Evolutionary conservation across 352 stramenopile species (phyloP).

Genomic region (Phytophthora vignae): DNA sequence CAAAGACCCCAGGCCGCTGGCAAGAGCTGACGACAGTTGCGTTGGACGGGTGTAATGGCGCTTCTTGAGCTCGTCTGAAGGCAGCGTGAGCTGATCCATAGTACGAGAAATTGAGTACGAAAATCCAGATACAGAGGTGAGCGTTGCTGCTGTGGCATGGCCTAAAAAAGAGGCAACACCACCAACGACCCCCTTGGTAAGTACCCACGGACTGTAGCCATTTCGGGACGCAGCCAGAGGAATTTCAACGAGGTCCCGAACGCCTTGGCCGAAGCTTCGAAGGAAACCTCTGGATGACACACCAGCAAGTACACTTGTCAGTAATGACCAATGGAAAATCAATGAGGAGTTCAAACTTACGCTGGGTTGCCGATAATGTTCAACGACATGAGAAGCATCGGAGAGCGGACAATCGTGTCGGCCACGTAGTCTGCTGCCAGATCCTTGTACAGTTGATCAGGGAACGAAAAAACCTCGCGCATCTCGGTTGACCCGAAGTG

Average conservation of each 20-base stretch:
- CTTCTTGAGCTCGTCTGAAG: conserved; percentile 63
- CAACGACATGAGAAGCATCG: conserved; percentile 84
- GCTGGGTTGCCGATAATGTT: conserved; percentile 88
- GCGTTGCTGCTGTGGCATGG: conserved; percentile 69
- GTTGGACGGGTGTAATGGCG: conserved; percentile 75
- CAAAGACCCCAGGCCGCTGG: conserved; percentile 70
- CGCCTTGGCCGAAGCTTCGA: conserved; percentile 67
- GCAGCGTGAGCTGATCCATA: conserved; percentile 82
- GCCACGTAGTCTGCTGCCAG: conserved; percentile 85
- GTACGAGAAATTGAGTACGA: conserved; percentile 85
- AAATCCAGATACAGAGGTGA: conserved; percentile 82
- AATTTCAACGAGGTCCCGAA: conserved; percentile 85
- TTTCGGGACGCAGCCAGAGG: conserved; percentile 69
- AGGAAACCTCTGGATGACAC: conserved; percentile 69
- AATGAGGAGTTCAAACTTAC: conserved; percentile 49
- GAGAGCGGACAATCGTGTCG: conserved; percentile 80
- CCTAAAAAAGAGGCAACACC: conserved; percentile 79
- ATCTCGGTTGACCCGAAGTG: conserved; percentile 63
- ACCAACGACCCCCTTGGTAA: conserved; percentile 76
- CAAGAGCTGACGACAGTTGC: conserved; percentile 67
- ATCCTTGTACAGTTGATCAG: conserved; percentile 84
- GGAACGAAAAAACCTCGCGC: conserved; percentile 77
- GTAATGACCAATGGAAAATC: neutral
- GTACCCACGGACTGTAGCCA: conserved; percentile 79
- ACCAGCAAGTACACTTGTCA: conserved; percentile 13